phyloP scores from a whole-genome alignment of 306 rosid species.

The Cucurbita moschata region DNA sequence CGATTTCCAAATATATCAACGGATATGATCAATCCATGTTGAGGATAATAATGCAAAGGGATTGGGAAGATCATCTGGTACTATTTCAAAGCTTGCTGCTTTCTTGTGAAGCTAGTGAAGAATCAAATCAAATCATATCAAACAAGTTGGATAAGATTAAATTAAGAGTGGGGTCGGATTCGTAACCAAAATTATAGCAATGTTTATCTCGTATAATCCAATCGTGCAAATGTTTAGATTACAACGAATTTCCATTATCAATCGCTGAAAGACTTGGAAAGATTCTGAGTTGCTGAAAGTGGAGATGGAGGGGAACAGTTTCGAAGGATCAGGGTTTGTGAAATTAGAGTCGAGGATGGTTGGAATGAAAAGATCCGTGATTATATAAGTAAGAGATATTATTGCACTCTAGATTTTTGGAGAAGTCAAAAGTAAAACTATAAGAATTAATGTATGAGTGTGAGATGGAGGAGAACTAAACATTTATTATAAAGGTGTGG shows the following conservation, averaged over 20 bases:
- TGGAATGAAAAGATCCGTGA: no score
- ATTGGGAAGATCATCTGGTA: neutral
- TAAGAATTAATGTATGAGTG: no score
- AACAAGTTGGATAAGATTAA: neutral
- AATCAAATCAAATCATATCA: neutral
- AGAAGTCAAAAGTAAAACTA: no score
- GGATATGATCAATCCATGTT: no score
- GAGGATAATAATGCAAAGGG: neutral
- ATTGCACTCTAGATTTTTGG: no score
- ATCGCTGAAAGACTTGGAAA: neutral
- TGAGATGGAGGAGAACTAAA: no score
- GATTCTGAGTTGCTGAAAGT: neutral
- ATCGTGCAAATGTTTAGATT: neutral
- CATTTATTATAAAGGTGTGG: no score
- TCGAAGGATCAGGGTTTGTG: constrained; percentile 24
- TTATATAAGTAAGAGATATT: no score
- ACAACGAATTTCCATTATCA: neutral
- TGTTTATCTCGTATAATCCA: neutral
- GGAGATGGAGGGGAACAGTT: constrained; percentile 24
- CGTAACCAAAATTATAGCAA: neutral
- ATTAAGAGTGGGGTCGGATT: constrained; percentile 7
- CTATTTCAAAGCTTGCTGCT: neutral
- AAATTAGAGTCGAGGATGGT: neutral
- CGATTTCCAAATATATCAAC: no score
- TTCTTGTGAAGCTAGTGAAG: neutral